Evolutionary conservation across 345 rosid genomes (phyloP), one percentile per base, ranked within the genome.

Genomic region (Laguncularia racemosa): DNA sequence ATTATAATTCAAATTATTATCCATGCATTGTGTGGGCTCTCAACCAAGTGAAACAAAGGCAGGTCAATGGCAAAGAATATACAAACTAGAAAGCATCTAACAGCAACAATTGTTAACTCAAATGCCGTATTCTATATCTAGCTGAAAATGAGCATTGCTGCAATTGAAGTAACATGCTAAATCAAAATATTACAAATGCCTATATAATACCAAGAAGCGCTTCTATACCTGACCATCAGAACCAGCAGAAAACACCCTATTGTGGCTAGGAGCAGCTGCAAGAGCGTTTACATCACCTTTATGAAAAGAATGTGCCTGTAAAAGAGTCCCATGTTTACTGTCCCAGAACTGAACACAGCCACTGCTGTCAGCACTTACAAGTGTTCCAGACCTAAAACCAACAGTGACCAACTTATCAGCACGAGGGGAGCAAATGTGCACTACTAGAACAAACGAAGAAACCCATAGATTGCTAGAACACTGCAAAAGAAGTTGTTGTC

Each of bases 301-400:
- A 76, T 92, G 98, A 44, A 61, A 67, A 53, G 95, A 72, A 73
- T 84, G 93, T 3, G 81, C 77, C 78, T 89, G 91, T 73, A 86
- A 57, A 70, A 84, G 89, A 15, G 93, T 92, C 65, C 98, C 98
- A 71, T 81, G 84, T 55, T 64, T 71, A 60, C 88, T 78, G 59
- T 89, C 89, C 98, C 97, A 92, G 73, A 92, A 92, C 55, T 92
- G 95, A 70, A 92, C 97, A 71, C 76, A 77, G 45, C 98, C 97
- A n/a, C 68, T 64, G 76, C 97, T 86, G 73, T 89, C 95, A 52
- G 87, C 98, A 81, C 98, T 89, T 56, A 89, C 95, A 74, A 92
- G 82, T 57, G 84, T 82, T 45, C 84, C 89, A 20, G 80, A 74
- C 75, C 97, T 89, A 65, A 51, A 68, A 53, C 47, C 48, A 62